Base-by-base conservation (phyloP, 2,329 filamentous ascomycete species). In the Pseudogymnoascus pannorum region DNA sequence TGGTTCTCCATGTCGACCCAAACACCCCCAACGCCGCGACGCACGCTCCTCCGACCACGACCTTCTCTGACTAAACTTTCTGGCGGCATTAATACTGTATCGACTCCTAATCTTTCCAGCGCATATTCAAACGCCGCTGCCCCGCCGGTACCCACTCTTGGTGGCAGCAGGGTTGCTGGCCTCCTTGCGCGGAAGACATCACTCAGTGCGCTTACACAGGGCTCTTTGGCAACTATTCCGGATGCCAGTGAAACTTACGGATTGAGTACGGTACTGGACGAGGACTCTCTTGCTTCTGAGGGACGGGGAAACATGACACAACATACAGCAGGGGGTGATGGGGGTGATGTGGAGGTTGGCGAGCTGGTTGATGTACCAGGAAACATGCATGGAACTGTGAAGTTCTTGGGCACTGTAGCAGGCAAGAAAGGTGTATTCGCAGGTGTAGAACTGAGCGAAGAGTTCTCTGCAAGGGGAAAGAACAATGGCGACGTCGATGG, bases 401-500 rank as follows among this genome's bases (percentile, higher is more conserved):
- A 89, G 72, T 99, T 96, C 72, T 79, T 97, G 64, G 94, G 94
- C 48, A 79, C 80, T 38, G 93, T 99, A 40, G 84, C 87, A 68
- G 92, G 92, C 65, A 97, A 96, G 78, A 91, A 89, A 68, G 94
- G 94, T 58, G 83, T 84, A 18, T 99, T 99, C 78, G 92, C 91
- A 31, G 94, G 94, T 51, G 90, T 99, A 35, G 94, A 99, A 75
- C 80, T 99, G 65, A 85, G 87, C 69, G 79, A 84, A 60, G 89
- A 96, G 67, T 95, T 88, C 77, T 89, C 92, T 33, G 75, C 81
- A 59, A 85, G 88, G 71, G 94, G 94, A 33, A 99, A 99, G 80
- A 99, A 99, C 72, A 95, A 84, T 70, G 94, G 94, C 65, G 92
- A 96, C 74, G 94, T 97, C 60, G 93, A 97, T 68, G 94, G 93